phyloP scores from a whole-genome alignment of 805 yeast genomes.

The Wickerhamomyces bovis region DNA sequence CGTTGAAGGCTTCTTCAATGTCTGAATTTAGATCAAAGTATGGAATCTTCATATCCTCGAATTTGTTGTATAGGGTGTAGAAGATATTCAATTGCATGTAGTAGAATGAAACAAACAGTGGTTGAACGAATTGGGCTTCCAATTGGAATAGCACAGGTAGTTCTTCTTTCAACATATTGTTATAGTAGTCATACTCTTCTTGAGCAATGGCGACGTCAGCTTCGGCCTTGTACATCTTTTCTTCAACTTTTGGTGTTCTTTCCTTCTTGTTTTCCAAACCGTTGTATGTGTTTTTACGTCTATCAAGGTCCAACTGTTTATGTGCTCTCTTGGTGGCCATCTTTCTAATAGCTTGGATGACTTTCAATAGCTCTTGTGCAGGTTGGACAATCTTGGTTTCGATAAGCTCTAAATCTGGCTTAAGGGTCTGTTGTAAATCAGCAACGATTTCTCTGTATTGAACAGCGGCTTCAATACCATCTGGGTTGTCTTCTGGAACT shows the following conservation, averaged over 20 bases:
- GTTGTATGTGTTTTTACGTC: slow-evolving; percentile 62
- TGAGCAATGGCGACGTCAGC: slow-evolving; percentile 86
- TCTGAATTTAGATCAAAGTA: slow-evolving; percentile 86
- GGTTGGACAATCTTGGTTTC: slow-evolving; percentile 88
- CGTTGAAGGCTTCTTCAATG: slow-evolving; percentile 69
- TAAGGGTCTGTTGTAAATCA: slow-evolving; percentile 77
- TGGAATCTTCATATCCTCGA: slow-evolving; percentile 96
- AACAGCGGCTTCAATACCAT: slow-evolving; percentile 91
- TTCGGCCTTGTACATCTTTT: slow-evolving; percentile 80
- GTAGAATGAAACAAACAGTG: slow-evolving; percentile 89
- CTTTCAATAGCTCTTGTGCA: slow-evolving; percentile 81
- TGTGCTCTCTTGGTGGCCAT: slow-evolving; percentile 95
- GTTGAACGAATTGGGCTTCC: slow-evolving; percentile 89
- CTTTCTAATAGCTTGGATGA: slow-evolving; percentile 78
- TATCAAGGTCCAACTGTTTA: slow-evolving; percentile 89
- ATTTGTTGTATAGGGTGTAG: slow-evolving; percentile 82
- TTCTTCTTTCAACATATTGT: slow-evolving; percentile 88
- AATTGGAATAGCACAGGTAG: slow-evolving; percentile 81
- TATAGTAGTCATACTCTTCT: slow-evolving; percentile 93
- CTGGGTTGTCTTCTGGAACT: slow-evolving; percentile 90
- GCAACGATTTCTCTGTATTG: slow-evolving; percentile 84
- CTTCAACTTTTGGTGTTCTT: slow-evolving; percentile 83
- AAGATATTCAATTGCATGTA: slow-evolving; percentile 97
- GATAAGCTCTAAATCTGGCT: slow-evolving; percentile 90
- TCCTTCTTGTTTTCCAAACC: slow-evolving; percentile 82